phyloP scores from a whole-genome alignment of 441 rosid genomes.

The Iberis amara region DNA sequence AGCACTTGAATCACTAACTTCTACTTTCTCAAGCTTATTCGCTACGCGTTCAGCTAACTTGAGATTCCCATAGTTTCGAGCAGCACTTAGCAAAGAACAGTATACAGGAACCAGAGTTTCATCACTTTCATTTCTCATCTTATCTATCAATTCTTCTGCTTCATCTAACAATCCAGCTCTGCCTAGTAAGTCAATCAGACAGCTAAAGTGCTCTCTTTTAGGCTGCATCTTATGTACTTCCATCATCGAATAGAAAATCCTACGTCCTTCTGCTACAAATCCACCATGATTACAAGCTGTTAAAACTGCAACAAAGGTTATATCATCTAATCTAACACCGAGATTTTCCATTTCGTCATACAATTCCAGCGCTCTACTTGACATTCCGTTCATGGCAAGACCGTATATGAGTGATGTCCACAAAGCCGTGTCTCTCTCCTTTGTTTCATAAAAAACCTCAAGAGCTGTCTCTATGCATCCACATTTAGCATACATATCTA shows the following conservation, averaged over 20 bases:
- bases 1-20: conserved; percentile 45
- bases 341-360: conserved; percentile 44
- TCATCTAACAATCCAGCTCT: conserved; percentile 56
- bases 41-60: conserved; percentile 52
- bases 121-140: conserved; percentile 30
- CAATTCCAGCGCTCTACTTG: conserved; percentile 40
- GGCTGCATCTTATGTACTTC: conserved; percentile 39
- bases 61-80: conserved; percentile 49
- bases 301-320: conserved; percentile 49
- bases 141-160: conserved; percentile 42
- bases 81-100: conserved; percentile 60
- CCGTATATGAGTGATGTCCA: conserved; percentile 66
- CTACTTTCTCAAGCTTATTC: conserved; percentile 35
- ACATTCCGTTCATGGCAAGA: conserved; percentile 58
- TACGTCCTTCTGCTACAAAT: conserved; percentile 48
- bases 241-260: conserved; percentile 39
- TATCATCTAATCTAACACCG: conserved; percentile 43
- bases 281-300: conserved; percentile 64
- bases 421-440: conserved; percentile 43
- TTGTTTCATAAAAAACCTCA: conserved; percentile 41
- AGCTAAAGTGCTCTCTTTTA: conserved; percentile 52
- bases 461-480: conserved; percentile 50
- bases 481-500: conserved; percentile 68
- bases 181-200: conserved; percentile 49
- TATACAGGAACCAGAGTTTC: conserved; percentile 43